Conservation (phyloP, 2,329 filamentous ascomycete genomes). For the Purpureocillium lavendulum region DNA sequence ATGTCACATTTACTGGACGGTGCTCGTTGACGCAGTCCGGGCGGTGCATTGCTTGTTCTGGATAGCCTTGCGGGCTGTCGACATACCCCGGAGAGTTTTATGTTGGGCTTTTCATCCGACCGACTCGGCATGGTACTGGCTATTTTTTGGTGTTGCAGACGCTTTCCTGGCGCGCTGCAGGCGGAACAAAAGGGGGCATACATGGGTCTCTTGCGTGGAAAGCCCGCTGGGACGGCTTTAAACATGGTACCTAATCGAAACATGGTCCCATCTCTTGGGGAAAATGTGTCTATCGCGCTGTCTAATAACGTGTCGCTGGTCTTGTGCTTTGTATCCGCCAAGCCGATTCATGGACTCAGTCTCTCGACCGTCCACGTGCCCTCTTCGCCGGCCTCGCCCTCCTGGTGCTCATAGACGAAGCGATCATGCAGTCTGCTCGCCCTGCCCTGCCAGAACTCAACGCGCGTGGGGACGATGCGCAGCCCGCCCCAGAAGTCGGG, state of each 20-base stretch:
- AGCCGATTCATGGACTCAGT: constrained; percentile 53
- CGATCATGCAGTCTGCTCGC: constrained; percentile 88
- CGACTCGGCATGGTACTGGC: too few species aligned
- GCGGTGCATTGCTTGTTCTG: background rate
- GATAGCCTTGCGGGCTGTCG: constrained; percentile 3
- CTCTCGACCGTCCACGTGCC: constrained; percentile 60
- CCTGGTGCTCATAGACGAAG: constrained; percentile 69
- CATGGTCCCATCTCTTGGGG: too few species aligned
- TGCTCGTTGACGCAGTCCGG: too few species aligned
- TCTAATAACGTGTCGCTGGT: background rate
- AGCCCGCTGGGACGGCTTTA: too few species aligned
- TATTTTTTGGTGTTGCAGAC: too few species aligned
- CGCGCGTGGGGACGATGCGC: constrained; percentile 71
- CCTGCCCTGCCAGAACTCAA: constrained; percentile 97
- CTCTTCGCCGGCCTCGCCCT: constrained; percentile 23
- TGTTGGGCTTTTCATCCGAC: background rate
- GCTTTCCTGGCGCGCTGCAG: too few species aligned
- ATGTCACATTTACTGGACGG: background rate
- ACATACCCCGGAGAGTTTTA: background rate
- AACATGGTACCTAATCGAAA: too few species aligned
- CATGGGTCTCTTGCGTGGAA: too few species aligned
- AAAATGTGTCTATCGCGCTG: background rate
- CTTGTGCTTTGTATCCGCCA: too few species aligned
- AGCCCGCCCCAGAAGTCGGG: constrained; percentile 93
- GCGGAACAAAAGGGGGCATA: too few species aligned